Evolutionary conservation across 352 stramenopile species (phyloP), one percentile per base, ranked within the genome.

Genomic region (Phytopythium vexans): DNA sequence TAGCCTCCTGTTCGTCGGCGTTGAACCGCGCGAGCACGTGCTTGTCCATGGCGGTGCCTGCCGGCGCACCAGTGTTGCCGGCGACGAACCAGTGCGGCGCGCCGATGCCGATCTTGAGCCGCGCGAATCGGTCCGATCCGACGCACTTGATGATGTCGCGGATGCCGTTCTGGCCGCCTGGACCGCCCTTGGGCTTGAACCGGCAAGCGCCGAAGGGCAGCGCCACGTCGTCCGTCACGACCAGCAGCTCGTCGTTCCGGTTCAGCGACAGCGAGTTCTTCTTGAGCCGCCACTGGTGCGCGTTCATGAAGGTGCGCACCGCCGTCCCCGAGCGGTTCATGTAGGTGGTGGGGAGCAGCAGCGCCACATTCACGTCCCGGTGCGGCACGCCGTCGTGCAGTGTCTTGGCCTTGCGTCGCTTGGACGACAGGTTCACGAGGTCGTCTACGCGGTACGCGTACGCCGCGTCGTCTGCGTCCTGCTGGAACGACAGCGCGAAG

Each of bases 281-380:
- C 69, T 95, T 95, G 16, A 95, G 68, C 21, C 82, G 77, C 79
- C 84, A 95, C 16, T 71, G 78, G 44, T 94, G 81, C 15, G 65
- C 65, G 53, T 90, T 72, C 79, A 94, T 89, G 46, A 92, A 93
- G 10, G 75, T 76, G 42, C 81, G 68, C 16, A 94, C 85, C 0
- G 82, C 76, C 34, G 73, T 79, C 14, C 85, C 85, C 8, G 81
- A 92, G 49, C 82, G 83, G 62, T 95, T 95, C 86, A 95, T 95
- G 62, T 82, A 95, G 8, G 86, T 95, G 7, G 68, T 79, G 0
- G 86, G 86, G 12, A 88, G 64, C 48, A 95, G 60, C 42, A 92
- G 45, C 16, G 84, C 81, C 35, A 94, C 75, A 54, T 93, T 90
- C 35, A 92, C 85, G 33, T 71, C 50, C 6, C 74, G 62, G 49